Evolutionary conservation across 139 green algal species (phyloP).

Genomic region (Picochlorum sp.): DNA sequence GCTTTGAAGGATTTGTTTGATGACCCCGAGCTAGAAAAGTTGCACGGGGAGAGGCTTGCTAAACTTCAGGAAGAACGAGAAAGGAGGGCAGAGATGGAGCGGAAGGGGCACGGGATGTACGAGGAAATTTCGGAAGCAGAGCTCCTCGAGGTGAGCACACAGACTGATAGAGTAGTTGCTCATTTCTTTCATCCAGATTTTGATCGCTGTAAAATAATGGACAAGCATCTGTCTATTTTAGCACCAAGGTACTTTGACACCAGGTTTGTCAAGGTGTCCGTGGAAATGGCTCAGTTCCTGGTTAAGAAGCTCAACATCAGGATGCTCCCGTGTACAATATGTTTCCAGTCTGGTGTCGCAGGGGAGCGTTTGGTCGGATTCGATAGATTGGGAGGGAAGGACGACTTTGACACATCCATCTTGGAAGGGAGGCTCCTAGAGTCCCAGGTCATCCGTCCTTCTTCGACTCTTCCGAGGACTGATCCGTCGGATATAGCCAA

Average conservation of each 20-base stretch:
- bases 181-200: conserved; percentile 97
- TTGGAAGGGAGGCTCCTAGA: conserved; percentile 29
- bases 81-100: conserved; percentile 58
- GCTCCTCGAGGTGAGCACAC: conserved; percentile 85
- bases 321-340: conserved; percentile 77
- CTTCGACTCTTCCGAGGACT: background rate
- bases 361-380: conserved; percentile 79
- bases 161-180: conserved; percentile 61
- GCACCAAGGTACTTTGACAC: conserved; percentile 75
- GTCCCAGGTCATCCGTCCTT: conserved; percentile 7
- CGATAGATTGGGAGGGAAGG: conserved; percentile 68
- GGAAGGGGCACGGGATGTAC: conserved; percentile 68
- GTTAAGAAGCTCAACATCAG: conserved; percentile 85
- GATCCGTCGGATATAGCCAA: conserved; percentile 15
- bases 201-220: conserved; percentile 91
- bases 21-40: conserved; percentile 50
- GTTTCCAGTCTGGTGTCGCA: conserved; percentile 69
- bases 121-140: conserved; percentile 75
- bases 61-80: conserved; percentile 71
- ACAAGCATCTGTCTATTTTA: conserved; percentile 80
- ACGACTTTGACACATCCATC: conserved; percentile 37
- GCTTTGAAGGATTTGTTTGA: conserved; percentile 75
- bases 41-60: conserved; percentile 62
- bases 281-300: conserved; percentile 83
- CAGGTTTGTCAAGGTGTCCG: conserved; percentile 85